phyloP scores from a whole-genome alignment of 2,329 filamentous ascomycete genomes.

The Beauveria scarabaeidicola region DNA sequence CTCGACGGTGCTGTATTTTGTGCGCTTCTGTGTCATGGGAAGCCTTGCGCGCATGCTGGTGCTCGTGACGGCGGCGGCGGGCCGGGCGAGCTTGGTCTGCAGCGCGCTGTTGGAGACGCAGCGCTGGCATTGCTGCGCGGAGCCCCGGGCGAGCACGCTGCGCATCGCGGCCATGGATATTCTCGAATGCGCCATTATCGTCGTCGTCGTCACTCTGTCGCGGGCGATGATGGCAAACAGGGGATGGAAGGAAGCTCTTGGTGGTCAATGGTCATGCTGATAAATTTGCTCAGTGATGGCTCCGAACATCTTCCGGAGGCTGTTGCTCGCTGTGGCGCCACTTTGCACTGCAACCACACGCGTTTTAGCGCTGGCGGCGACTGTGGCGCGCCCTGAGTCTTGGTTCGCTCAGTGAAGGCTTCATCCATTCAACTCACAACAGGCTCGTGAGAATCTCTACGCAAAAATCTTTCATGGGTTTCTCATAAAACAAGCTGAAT shows the following conservation, averaged over 20 bases:
- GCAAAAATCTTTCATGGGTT: not conserved
- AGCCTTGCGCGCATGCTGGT: slow-evolving; percentile 24
- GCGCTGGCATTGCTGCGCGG: slow-evolving; percentile 32
- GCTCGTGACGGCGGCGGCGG: slow-evolving; percentile 22
- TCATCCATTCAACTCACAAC: not conserved
- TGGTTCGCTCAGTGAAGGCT: not conserved
- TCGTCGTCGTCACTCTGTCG: not conserved
- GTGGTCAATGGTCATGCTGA: not conserved
- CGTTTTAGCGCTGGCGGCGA: not conserved
- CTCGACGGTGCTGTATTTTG: slow-evolving; percentile 46
- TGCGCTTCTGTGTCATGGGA: slow-evolving; percentile 29
- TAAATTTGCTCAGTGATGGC: slow-evolving; percentile 9
- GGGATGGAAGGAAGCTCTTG: not conserved
- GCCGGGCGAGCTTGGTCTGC: slow-evolving; percentile 27
- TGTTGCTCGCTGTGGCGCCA: slow-evolving; percentile 2
- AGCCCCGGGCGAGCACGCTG: slow-evolving; percentile 23
- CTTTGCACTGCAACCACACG: not conserved
- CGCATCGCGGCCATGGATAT: slow-evolving; percentile 28
- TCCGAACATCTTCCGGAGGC: slow-evolving; percentile 8
- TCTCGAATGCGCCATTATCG: slow-evolving; percentile 31
- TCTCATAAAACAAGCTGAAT: not conserved
- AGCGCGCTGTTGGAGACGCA: slow-evolving; percentile 31
- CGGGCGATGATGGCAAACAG: not conserved
- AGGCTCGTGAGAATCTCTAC: not conserved
- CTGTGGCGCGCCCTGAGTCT: not conserved